Base-by-base conservation (phyloP, 2,329 filamentous ascomycete genomes). In the Alternaria ethzedia region DNA sequence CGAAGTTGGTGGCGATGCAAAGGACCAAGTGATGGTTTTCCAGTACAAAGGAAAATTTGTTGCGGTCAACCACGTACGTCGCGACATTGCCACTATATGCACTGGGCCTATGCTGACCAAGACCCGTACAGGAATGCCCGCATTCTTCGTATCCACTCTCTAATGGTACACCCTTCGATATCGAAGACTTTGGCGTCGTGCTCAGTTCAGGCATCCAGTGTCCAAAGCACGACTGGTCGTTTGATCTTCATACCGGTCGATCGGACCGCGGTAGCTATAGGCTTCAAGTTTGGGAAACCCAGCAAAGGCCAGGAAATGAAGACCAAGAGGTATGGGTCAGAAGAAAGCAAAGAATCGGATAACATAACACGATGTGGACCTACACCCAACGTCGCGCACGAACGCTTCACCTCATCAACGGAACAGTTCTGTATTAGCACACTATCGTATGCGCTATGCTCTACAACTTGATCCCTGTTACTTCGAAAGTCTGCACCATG, bases 171-270 rank as follows among this genome's bases (percentile, higher is more conserved):
- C 82, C 89, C 0, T 91, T 91, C 61, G 90, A 92, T 57, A 91
- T 92, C 69, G 90, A 92, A 68, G 90, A 92, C 64, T 92, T 91
- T 73, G 90, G 90, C 0, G 80, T 90, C 3, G 82, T 85, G 5
- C 75, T 90, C 7, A 90, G 88, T 58, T 84, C 87, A 0, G 90
- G 89, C 0, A 79, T 92, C 4, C 86, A 84, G 0, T 92, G 90
- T 74, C 88, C 89, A 0, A 91, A 91, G 66, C 90, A 92, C 65
- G 87, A 83, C 5, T 92, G 90, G 90, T 89, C 88, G 0, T 92
- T 92, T 76, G 90, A 92, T 72, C 70, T 92, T 3, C 86, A 88
- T 56, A 87, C 89, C 0, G 90, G 90, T 0, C 82, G 82, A 69
- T 84, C 84, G 1, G 90, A 92, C 73, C 84, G 89, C 0, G 89